Percentiles rank a stretch among this genome's conserved stretches.
Evolutionary conservation across 208 protist species (phyloP).

Genomic region (Wallacemonas sp.): DNA sequence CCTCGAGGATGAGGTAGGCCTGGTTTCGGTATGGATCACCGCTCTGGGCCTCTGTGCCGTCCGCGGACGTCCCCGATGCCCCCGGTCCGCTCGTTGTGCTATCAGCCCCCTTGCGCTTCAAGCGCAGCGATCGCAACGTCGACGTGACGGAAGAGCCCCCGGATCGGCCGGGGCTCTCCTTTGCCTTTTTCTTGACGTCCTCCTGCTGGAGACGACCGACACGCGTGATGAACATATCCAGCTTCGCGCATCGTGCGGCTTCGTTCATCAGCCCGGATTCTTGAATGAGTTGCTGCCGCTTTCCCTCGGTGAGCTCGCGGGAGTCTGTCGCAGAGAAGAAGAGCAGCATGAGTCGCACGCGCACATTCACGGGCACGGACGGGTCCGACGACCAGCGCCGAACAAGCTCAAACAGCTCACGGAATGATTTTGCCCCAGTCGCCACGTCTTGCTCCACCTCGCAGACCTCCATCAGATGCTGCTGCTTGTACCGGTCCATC

Average conservation of each 20-base stretch:
- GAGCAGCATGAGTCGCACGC: conserved; percentile 57
- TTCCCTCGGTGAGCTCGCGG: conserved; percentile 59
- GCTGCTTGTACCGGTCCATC: conserved; percentile 54
- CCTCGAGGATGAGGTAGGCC: conserved; percentile 57
- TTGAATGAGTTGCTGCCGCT: conserved; percentile 61
- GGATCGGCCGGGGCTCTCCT: not conserved
- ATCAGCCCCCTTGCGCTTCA: not conserved
- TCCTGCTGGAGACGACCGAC: conserved; percentile 34
- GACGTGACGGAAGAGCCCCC: conserved; percentile 3
- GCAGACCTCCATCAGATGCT: conserved; percentile 52
- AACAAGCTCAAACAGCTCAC: conserved; percentile 46
- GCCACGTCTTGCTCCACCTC: conserved; percentile 75
- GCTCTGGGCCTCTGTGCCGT: conserved; percentile 1
- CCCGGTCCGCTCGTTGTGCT: not conserved
- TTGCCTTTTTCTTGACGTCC: conserved; percentile 2
- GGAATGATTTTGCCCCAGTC: conserved; percentile 40
- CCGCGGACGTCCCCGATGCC: not conserved
- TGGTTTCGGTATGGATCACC: conserved; percentile 50
- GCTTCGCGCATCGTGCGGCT: conserved; percentile 26
- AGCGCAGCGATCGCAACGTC: conserved; percentile 2
- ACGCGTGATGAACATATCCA: conserved; percentile 40
- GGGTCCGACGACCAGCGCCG: conserved; percentile 33
- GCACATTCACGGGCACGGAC: conserved; percentile 43
- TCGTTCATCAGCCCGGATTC: conserved; percentile 46
- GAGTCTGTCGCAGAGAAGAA: conserved; percentile 42